Evolutionary conservation across 768 basidiomycete genomes (phyloP), one percentile per base, ranked within the genome.

Genomic region (Sarcodon aspratus): DNA sequence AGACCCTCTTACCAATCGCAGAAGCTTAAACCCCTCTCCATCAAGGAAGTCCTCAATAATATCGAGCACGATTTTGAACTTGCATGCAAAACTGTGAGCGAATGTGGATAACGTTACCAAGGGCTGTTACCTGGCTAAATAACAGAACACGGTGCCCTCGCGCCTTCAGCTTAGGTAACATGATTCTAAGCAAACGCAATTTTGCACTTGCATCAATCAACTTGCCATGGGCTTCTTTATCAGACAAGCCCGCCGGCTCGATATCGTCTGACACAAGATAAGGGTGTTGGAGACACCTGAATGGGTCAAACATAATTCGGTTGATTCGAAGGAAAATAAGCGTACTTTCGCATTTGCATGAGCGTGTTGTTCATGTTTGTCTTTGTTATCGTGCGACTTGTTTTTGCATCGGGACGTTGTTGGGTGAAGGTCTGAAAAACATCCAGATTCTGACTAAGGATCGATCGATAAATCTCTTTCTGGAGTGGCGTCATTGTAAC

Each of bases 11-110:
- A 90, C 89, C 54, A 95, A 64, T 54, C 91, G 80, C 44, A 93
- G 71, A 59, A 73, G 93, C 54, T 82, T 87, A 61, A 78, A 70
- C 3, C 80, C 80, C 67, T 95, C 92, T 32, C 89, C 92, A 45
- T 58, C 64, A 8, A 95, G 64, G 61, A 93, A 97, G 59, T 97
- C 93, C 63, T 96, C 90, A 36, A 97, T 69, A 33, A 92, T 72
- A 62, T 96, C 74, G 13, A 97, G 71, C 31, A 82, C 89, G 45
- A 97, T 83, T 40, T 83, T 80, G 67, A 95, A 95, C 92, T 95
- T 27, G 52, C 18, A 13, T 11, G 2, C 13, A 27, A 42, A 15
- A 42, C 40, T 9, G 40, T 42, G 40, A 42, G 40, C 13, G 4
- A 13, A 42, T 42, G 8, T 27, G 13, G 15, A 9, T 42, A 8